phyloP scores from a whole-genome alignment of 306 rosid species.

The Glycine latifolia region DNA sequence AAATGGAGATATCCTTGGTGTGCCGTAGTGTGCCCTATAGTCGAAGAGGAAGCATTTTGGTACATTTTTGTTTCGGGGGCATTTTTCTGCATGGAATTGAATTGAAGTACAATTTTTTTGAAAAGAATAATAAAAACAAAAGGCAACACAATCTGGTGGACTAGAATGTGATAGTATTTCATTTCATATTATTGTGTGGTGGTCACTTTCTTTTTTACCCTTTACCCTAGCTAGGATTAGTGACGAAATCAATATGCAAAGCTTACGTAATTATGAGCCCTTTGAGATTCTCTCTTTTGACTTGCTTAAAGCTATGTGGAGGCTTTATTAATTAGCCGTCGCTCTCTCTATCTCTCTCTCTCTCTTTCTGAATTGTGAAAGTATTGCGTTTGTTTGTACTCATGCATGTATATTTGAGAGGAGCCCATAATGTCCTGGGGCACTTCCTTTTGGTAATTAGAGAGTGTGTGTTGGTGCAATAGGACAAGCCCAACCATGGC shows the following conservation, averaged over 20 bases:
- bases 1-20: background rate
- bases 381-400: conserved; percentile 51
- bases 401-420: conserved; percentile 38
- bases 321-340: conserved; percentile 37
- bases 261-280: conserved; percentile 55
- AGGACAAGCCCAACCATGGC: conserved; percentile 55
- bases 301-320: conserved; percentile 49
- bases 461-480: conserved; percentile 37
- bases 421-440: background rate
- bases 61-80: conserved; percentile 23
- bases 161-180: background rate
- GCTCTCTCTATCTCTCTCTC: conserved; percentile 21
- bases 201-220: background rate
- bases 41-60: conserved; percentile 31
- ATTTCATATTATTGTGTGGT: too few relatives aligned
- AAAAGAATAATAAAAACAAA: conserved; percentile 31
- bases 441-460: conserved; percentile 39
- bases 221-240: conserved; percentile 16
- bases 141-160: background rate
- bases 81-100: conserved; percentile 43
- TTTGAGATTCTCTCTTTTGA: conserved; percentile 51
- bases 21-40: background rate
- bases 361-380: conserved; percentile 28
- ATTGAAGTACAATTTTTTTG: conserved; percentile 34
- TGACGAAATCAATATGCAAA: conserved; percentile 67